phyloP scores from a whole-genome alignment of 176 grass and related monocot species.

The Lolium perenne region DNA sequence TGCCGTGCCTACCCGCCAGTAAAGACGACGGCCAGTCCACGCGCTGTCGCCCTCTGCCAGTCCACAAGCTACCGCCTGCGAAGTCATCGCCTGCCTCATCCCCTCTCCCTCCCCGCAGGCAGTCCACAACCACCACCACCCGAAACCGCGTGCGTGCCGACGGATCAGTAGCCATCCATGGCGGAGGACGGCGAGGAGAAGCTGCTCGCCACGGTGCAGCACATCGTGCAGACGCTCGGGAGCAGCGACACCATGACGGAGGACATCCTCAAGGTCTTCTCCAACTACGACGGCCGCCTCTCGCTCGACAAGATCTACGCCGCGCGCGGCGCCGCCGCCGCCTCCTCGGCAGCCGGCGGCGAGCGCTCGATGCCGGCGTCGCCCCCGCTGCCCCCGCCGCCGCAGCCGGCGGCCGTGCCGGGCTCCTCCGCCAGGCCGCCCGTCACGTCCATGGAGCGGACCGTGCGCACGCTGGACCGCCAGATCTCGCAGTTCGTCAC shows the following conservation, averaged over 20 bases:
- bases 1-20: background rate
- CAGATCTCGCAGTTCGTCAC: slow-evolving; percentile 90
- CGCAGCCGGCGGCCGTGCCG: background rate
- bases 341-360: slow-evolving; percentile 4
- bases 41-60: slow-evolving; percentile 40
- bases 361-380: slow-evolving; percentile 51
- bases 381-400: slow-evolving; percentile 39
- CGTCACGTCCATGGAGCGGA: slow-evolving; percentile 67
- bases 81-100: background rate
- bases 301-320: slow-evolving; percentile 89
- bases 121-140: slow-evolving; percentile 22
- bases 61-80: slow-evolving; percentile 26
- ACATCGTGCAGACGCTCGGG: slow-evolving; percentile 85
- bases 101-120: background rate
- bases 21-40: slow-evolving; percentile 42
- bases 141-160: slow-evolving; percentile 43
- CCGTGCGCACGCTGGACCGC: slow-evolving; percentile 84
- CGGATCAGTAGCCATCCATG: slow-evolving; percentile 60
- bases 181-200: slow-evolving; percentile 98
- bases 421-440: slow-evolving; percentile 39
- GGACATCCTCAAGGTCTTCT: slow-evolving; percentile 95
- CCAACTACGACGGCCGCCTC: slow-evolving; percentile 88
- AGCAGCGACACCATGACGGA: slow-evolving; percentile 89
- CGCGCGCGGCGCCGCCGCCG: slow-evolving; percentile 36
- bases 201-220: slow-evolving; percentile 86